Base-by-base conservation (phyloP, 768 basidiomycete genomes). In the Pulveroboletus sp. region DNA sequence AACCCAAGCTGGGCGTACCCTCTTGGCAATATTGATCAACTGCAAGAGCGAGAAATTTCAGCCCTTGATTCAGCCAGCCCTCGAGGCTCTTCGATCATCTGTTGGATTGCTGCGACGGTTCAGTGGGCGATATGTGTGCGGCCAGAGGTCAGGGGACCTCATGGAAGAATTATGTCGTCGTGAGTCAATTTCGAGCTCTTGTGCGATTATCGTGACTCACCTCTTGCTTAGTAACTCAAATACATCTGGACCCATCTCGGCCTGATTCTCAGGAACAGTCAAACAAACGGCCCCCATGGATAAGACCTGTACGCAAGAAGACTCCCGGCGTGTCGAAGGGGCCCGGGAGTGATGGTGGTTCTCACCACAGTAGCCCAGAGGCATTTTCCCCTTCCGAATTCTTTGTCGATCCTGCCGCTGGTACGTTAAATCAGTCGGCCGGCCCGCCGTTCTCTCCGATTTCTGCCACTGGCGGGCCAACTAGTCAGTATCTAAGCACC, bases 111-210 rank as follows among this genome's bases (percentile, higher is more conserved):
- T 95, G 50, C 73, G 90, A 47, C 77, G 91, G 31, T 97, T 97
- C 69, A 93, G 90, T 56, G 90, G 88, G 53, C 79, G 92, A 39
- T 97, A 97, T 70, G 82, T 95, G 19, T 95, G 94, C 63, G 93
- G 93, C 2, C 79, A 92, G 36, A 75, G 94, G 43, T 91, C 88
- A 39, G 91, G 92, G 24, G 94, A 95, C 68, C 77, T 95, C 36
- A 87, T 97, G 79, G 93, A 95, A 63, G 94, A 95, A 66, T 94
- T 94, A 66, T 95, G 94, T 71, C 82, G 93, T 65, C 69, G 91
- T 86, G 53, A 67, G 73, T 73, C 14, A n/a, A 45, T 51, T 35
- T 47, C 19, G 16, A 25, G 8, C 21, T 24, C 25, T 38, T 34
- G 31, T 41, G 19, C 21, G 20, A 41, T 24, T 25, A 38, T 43